Base-by-base conservation (phyloP, 495 filamentous ascomycete species). In the Penicillium diatomitis region DNA sequence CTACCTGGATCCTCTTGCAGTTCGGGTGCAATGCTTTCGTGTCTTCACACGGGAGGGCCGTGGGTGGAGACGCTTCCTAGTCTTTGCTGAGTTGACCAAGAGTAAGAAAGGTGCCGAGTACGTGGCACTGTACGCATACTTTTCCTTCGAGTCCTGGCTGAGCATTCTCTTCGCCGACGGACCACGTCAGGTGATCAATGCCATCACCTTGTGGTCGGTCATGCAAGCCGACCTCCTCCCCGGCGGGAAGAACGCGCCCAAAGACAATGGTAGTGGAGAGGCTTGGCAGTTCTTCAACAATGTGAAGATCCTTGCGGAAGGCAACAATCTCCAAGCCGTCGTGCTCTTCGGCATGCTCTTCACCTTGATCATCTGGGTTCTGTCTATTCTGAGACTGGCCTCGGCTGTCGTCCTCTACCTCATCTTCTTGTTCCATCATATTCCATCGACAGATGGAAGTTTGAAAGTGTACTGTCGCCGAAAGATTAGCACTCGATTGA, bases 111-210 rank as follows among this genome's bases (percentile, higher is more conserved):
- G 89, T 8, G 80, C 82, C 31, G 91, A 96, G 63, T 95, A 95
- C 62, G 74, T 95, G 37, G 92, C 90, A 8, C 75, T 98, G 3
- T 95, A 96, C 59, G 84, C 88, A 32, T 96, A 95, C 60, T 98
- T 96, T 66, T 85, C 85, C 11, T 96, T 96, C 63, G 85, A 96
- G 71, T 83, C 86, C 44, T 96, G 92, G 84, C 77, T 96, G 61
- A 85, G 88, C 42, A 82, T 90, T 31, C 68, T 96, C 44, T 76
- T 96, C 54, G 92, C 90, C 38, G 86, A 94, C 67, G 91, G 89
- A 1, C 92, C 92, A 9, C 85, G 92, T 50, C 87, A 94, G 58
- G 85, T 83, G 47, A 74, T 96, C 62, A 98, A 98, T 61, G 87
- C 81, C 11, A 67, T 96, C 50, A 94, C 90, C 0, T 74, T 98